Evolutionary conservation across 2,329 filamentous ascomycete species (phyloP).

Genomic region (Sclerotinia nivalis): DNA sequence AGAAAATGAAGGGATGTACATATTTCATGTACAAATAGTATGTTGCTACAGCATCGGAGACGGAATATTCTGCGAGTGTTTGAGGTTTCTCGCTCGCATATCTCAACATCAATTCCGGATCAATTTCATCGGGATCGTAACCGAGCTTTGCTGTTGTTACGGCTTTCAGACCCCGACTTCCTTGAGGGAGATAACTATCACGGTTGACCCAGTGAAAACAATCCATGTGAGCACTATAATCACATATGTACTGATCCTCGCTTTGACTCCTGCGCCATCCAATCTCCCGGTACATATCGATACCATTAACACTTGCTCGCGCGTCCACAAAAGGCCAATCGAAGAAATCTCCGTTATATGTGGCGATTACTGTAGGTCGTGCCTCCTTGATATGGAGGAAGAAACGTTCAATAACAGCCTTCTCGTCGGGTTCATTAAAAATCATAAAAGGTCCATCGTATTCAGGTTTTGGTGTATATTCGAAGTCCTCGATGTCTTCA

Average conservation of each 20-base stretch:
- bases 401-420: slow-evolving; percentile 82
- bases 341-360: slow-evolving; percentile 99
- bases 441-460: slow-evolving; percentile 95
- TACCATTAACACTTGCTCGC: slow-evolving; percentile 87
- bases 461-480: slow-evolving; percentile 96
- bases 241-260: slow-evolving; percentile 95
- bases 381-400: slow-evolving; percentile 95
- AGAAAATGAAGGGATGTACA: slow-evolving; percentile 99
- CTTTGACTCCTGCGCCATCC: slow-evolving; percentile 85
- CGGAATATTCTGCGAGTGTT: slow-evolving; percentile 94
- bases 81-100: slow-evolving; percentile 89
- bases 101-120: slow-evolving; percentile 95
- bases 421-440: slow-evolving; percentile 96
- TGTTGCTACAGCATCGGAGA: slow-evolving; percentile 97
- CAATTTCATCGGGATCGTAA: slow-evolving; percentile 96
- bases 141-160: slow-evolving; percentile 97
- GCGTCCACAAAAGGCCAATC: slow-evolving; percentile 99
- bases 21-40: slow-evolving; percentile 99
- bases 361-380: slow-evolving; percentile 92
- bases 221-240: slow-evolving; percentile 97
- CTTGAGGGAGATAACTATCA: slow-evolving; percentile 96
- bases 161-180: slow-evolving; percentile 94
- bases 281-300: slow-evolving; percentile 99
- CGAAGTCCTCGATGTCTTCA: slow-evolving; percentile 95
- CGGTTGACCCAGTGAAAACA: slow-evolving; percentile 99